phyloP scores from a whole-genome alignment of 148 eudicot genomes.

The Rhododendron ovatum region DNA sequence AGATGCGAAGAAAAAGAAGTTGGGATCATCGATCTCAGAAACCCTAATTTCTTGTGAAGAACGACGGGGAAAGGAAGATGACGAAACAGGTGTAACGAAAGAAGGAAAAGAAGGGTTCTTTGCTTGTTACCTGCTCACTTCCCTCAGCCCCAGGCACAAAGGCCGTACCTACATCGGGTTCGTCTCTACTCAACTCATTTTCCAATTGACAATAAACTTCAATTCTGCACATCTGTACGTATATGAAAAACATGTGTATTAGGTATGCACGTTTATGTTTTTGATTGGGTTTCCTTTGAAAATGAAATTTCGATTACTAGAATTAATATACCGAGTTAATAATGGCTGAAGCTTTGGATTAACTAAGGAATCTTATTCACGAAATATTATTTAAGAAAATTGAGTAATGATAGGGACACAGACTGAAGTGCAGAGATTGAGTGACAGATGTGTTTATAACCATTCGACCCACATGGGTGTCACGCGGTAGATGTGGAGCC shows the following conservation, averaged over 20 bases:
- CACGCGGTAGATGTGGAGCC: not conserved
- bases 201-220: not conserved
- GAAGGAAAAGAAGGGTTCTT: slow-evolving; percentile 36
- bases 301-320: too few relatives aligned
- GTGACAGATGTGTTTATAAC: too few relatives aligned
- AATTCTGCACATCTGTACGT: not conserved
- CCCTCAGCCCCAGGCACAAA: slow-evolving; percentile 78
- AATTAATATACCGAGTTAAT: too few relatives aligned
- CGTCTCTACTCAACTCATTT: not conserved
- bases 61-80: slow-evolving; percentile 10
- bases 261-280: not conserved
- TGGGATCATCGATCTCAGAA: slow-evolving; percentile 9
- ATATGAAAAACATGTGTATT: too few relatives aligned
- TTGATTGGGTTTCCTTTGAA: not conserved
- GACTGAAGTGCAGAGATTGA: not conserved
- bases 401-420: not conserved
- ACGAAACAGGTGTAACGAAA: slow-evolving; percentile 9
- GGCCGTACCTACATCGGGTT: slow-evolving; percentile 93
- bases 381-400: not conserved
- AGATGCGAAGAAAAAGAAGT: slow-evolving; percentile 18
- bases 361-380: not conserved
- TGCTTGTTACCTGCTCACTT: slow-evolving; percentile 73
- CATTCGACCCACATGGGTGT: not conserved
- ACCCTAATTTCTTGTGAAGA: slow-evolving; percentile 18
- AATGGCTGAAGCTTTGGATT: too few relatives aligned